Conservation (phyloP, 2,329 filamentous ascomycete species). For the Colletotrichum sp. region DNA sequence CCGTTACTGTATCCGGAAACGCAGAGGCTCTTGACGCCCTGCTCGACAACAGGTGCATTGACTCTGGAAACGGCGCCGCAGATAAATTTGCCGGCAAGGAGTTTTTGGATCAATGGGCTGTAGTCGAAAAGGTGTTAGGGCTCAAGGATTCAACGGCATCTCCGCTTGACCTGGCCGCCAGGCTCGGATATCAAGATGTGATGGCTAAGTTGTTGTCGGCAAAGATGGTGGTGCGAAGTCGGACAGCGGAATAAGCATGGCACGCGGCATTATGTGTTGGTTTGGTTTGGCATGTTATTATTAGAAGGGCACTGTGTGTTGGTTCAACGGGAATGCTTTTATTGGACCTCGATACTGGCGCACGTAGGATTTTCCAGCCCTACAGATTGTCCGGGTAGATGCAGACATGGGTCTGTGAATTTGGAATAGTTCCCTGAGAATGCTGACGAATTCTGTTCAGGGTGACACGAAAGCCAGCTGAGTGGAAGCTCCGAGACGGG, state of each 20-base stretch:
- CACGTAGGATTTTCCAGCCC: neutral
- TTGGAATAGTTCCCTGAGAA: neutral
- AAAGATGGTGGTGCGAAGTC: accelerated
- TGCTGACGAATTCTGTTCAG: neutral
- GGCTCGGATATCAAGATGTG: neutral
- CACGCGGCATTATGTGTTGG: accelerated
- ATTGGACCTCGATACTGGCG: neutral
- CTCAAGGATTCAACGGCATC: neutral
- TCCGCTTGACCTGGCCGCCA: neutral
- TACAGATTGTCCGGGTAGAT: neutral
- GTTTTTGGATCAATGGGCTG: too few relatives aligned
- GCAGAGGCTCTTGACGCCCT: too few relatives aligned
- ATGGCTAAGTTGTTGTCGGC: neutral
- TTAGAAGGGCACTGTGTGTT: neutral
- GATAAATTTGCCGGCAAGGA: too few relatives aligned
- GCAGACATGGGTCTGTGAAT: neutral
- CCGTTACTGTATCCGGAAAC: too few relatives aligned
- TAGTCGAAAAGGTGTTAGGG: neutral
- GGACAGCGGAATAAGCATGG: neutral
- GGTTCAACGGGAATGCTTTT: neutral
- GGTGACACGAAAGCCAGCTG: accelerated
- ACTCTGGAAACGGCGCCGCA: too few relatives aligned
- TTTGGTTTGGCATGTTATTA: neutral
- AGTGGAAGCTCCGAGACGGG: neutral
- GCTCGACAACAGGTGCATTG: too few relatives aligned